Base-by-base conservation (phyloP, 352 stramenopile species). In the Stramenopiles sp. region DNA sequence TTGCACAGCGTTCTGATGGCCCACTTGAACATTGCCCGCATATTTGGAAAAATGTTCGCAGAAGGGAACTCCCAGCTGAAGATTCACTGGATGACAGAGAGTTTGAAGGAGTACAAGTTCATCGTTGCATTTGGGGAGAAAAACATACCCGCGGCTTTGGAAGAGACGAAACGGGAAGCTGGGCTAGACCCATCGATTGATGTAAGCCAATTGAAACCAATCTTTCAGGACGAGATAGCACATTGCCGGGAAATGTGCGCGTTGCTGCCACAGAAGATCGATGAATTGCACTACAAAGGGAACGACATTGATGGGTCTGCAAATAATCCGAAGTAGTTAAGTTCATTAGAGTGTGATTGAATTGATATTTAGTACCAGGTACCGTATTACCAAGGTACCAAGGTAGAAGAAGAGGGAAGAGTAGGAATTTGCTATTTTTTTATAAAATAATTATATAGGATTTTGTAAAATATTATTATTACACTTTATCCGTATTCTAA, bases 21-120 rank as follows among this genome's bases (percentile, higher is more conserved):
- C 43, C 43, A 63, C 25, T 63, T 63, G 25, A 63, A 63, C 25
- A 63, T 63, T 12, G 43, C 43, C 12, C 43, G 43, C 12, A 63
- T 63, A 63, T 63, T 12, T 63, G 43, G 43, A 18, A 63, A 63
- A 63, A 63, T 63, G 43, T 63, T 18, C 25, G 12, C 43, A 63
- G 12, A 63, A 18, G 25, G 25, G 12, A 63, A 63, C 25, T 18
- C 12, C 43, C 43, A 63, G 25, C 12, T 63, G 43, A 63, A 63
- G 25, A 25, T 63, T 63, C 43, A 63, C 12, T 63, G 43, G 43
- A 18, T 63, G 43, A 63, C 12, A 25, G 25, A 63, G 43, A 63
- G 43, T 63, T 63, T 63, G 43, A 63, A 63, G 43, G 43, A 63
- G 43, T 63, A 63, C 25, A 12, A 63, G 25, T 63, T 63, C 12